phyloP scores from a whole-genome alignment of 139 green algal genomes.

The Chlorella sp. region DNA sequence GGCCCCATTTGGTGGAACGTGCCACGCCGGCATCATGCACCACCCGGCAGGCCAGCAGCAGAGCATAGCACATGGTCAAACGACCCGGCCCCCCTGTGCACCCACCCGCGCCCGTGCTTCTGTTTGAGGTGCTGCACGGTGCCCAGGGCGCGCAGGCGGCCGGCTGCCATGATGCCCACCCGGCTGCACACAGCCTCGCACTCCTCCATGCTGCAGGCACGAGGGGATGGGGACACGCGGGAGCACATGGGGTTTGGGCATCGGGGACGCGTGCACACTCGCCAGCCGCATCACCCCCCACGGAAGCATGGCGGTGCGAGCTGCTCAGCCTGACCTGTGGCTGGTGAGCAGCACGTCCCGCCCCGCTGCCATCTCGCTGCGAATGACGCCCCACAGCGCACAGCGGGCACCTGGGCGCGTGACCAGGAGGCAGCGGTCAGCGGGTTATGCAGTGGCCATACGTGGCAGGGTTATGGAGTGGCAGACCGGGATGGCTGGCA shows the following conservation, averaged over 20 bases:
- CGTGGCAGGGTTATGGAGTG: no score
- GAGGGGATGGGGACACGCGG: conserved; percentile 28
- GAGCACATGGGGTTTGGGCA: neutral
- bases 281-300: neutral
- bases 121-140: conserved; percentile 86
- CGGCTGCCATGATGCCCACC: conserved; percentile 87
- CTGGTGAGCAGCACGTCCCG: conserved; percentile 37
- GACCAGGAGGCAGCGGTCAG: neutral
- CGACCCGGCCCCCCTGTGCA: neutral
- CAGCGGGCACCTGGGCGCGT: conserved; percentile 42
- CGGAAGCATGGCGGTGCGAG: neutral
- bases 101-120: conserved; percentile 74
- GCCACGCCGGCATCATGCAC: no score
- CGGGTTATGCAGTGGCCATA: neutral
- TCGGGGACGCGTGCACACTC: neutral
- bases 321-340: conserved; percentile 79
- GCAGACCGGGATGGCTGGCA: no score
- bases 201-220: conserved; percentile 95
- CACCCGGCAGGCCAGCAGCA: neutral
- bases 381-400: conserved; percentile 72
- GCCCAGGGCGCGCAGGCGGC: conserved; percentile 82
- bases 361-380: conserved; percentile 42
- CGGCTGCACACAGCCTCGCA: conserved; percentile 88
- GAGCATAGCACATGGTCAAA: conserved; percentile 26
- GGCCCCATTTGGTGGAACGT: no score